phyloP scores from a whole-genome alignment of 139 green algal genomes.

The Coelastrella sp. region DNA sequence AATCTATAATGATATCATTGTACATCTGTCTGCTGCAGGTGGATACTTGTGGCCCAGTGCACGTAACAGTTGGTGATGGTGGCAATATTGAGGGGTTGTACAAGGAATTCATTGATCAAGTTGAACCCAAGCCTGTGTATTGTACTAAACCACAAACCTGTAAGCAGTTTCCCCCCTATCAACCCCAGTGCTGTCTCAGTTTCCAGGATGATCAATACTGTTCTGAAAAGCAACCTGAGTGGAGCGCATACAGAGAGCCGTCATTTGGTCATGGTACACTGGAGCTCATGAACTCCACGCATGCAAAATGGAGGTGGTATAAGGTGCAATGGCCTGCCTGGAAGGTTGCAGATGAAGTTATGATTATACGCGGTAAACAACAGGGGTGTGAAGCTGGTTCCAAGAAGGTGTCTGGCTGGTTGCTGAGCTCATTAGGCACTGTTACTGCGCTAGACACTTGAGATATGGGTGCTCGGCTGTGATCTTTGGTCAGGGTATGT shows the following conservation, averaged over 20 bases:
- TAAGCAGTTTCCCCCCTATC: constrained; percentile 13
- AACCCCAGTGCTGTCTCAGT: constrained; percentile 17
- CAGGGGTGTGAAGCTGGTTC: background rate
- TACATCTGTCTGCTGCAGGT: no score
- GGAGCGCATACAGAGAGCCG: constrained; percentile 71
- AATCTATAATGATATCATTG: no score
- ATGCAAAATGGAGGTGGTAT: constrained; percentile 73
- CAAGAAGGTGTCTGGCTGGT: no score
- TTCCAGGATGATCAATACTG: constrained; percentile 10
- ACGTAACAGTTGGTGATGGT: constrained; percentile 66
- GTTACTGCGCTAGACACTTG: no score
- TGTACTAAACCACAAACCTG: background rate
- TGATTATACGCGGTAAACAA: background rate
- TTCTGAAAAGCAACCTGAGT: constrained; percentile 60
- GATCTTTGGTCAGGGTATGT: no score
- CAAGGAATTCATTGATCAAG: constrained; percentile 45
- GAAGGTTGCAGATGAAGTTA: constrained; percentile 26
- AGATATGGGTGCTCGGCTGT: no score
- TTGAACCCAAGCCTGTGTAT: background rate
- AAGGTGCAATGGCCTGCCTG: constrained; percentile 65
- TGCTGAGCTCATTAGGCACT: no score
- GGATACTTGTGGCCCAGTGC: constrained; percentile 34
- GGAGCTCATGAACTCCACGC: constrained; percentile 71
- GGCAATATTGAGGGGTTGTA: constrained; percentile 85
- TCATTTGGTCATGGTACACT: constrained; percentile 78